These are phyloP conservation scores for Globisporangium yorkense DNA, from an alignment of 352 stramenopile genomes.

Conservation along the genomic window DNA sequence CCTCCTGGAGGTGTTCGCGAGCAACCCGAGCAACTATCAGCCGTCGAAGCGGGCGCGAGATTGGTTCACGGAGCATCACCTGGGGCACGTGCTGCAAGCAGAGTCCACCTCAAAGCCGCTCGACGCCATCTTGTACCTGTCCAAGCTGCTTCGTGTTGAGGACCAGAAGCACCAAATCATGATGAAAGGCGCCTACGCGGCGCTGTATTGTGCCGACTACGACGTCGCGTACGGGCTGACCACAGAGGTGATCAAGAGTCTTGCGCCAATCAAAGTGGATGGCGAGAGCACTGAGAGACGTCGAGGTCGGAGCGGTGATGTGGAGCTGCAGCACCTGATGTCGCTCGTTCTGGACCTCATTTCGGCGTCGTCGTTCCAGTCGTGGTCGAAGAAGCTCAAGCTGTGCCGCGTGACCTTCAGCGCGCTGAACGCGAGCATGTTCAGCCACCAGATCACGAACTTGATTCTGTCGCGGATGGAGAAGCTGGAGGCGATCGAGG, in stretches of 20 bases:
- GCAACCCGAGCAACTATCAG: constrained; percentile 64
- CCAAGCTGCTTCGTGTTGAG: constrained; percentile 36
- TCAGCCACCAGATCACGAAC: constrained; percentile 42
- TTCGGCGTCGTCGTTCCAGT: constrained; percentile 51
- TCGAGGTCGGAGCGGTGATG: constrained; percentile 5
- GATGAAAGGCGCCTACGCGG: constrained; percentile 63
- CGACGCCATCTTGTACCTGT: constrained; percentile 43
- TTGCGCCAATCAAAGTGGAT: not conserved
- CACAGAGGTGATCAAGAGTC: constrained; percentile 27
- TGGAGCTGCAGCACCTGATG: constrained; percentile 39
- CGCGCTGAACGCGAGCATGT: constrained; percentile 19
- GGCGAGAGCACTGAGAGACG: not conserved
- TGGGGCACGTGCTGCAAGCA: constrained; percentile 4
- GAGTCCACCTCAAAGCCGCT: constrained; percentile 17
- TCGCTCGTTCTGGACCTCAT: constrained; percentile 66
- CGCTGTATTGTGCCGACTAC: constrained; percentile 63
- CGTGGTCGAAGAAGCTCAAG: constrained; percentile 50
- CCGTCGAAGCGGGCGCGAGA: constrained; percentile 29
- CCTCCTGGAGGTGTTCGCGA: constrained; percentile 46
- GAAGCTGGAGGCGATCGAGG: constrained; percentile 48
- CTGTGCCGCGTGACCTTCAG: constrained; percentile 37
- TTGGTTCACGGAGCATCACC: constrained; percentile 32
- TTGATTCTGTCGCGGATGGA: constrained; percentile 40
- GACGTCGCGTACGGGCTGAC: constrained; percentile 49
- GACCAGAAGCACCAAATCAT: constrained; percentile 34